Conservation (phyloP, 129 eudicot genomes). For the Arctium minus region DNA sequence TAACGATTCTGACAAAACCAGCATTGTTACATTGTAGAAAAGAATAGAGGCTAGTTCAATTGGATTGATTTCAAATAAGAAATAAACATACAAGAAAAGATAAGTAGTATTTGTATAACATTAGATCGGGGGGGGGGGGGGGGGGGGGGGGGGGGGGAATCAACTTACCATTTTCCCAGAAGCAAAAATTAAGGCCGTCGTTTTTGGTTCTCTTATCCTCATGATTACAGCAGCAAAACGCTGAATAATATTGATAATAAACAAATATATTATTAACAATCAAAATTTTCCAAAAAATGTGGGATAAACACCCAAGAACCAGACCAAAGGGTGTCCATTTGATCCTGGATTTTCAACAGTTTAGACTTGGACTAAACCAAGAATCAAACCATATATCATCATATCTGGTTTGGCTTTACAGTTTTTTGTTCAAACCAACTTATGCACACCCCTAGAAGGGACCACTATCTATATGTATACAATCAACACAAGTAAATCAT, state of each 20-base stretch:
- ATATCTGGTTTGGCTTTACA: not conserved
- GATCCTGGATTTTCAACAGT: not conserved
- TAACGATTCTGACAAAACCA: not conserved
- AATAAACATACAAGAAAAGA: not conserved
- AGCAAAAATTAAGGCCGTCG: constrained; percentile 73
- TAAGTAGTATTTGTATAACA: not conserved
- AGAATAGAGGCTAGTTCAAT: not conserved
- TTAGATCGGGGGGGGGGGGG: not conserved
- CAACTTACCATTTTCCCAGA: constrained; percentile 76
- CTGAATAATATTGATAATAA: constrained; percentile 27
- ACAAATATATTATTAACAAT: not conserved
- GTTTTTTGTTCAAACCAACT: not conserved
- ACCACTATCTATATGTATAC: not conserved
- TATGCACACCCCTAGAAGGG: not conserved
- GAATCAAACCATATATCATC: not conserved
- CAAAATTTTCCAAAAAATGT: not conserved
- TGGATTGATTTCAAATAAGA: not conserved
- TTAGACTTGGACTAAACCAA: not conserved
- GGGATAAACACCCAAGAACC: not conserved
- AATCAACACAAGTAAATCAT: not conserved
- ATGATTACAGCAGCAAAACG: constrained; percentile 90
- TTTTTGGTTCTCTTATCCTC: constrained; percentile 84
- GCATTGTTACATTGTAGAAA: not conserved
- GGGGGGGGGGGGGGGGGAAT: too few species aligned
- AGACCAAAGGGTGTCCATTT: not conserved